Evolutionary conservation across 352 stramenopile species (phyloP).

Genomic region (Globisporangium lucens): DNA sequence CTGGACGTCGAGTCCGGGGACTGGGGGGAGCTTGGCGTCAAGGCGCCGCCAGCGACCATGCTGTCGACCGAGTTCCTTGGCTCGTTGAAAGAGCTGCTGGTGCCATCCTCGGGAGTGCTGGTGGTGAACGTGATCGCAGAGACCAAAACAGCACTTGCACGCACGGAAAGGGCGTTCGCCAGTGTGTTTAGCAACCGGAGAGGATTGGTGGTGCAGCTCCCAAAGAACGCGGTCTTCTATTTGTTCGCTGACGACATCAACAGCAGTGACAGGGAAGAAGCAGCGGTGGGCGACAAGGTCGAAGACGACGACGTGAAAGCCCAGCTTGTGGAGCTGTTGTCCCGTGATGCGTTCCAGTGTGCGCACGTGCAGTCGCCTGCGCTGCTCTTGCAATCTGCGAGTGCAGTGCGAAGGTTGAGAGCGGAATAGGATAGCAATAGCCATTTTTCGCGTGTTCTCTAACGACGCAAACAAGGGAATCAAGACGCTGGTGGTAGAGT

Average conservation of each 20-base stretch:
- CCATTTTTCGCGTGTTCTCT: neutral
- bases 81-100: slow-evolving; percentile 25
- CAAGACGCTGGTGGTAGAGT: too few species aligned
- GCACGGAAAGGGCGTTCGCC: slow-evolving; percentile 25
- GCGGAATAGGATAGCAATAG: neutral
- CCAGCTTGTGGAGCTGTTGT: neutral
- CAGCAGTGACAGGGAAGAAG: neutral
- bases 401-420: neutral
- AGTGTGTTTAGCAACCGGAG: slow-evolving; percentile 24
- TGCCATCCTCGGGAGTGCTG: slow-evolving; percentile 26
- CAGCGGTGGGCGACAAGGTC: neutral
- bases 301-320: neutral
- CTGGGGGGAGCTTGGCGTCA: slow-evolving; percentile 24
- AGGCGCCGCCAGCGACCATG: slow-evolving; percentile 43
- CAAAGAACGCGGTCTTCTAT: slow-evolving; percentile 40
- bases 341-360: slow-evolving; percentile 8
- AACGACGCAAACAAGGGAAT: neutral
- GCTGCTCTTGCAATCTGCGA: slow-evolving; percentile 8
- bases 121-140: slow-evolving; percentile 64
- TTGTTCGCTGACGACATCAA: slow-evolving; percentile 18
- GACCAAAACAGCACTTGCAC: slow-evolving; percentile 24
- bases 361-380: slow-evolving; percentile 7
- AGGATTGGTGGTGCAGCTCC: slow-evolving; percentile 29
- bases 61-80: slow-evolving; percentile 35
- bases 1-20: slow-evolving; percentile 65